Evolutionary conservation across 1,284 basidiomycete species (phyloP).

Genomic region (Cutaneotrichosporon dermatis): DNA sequence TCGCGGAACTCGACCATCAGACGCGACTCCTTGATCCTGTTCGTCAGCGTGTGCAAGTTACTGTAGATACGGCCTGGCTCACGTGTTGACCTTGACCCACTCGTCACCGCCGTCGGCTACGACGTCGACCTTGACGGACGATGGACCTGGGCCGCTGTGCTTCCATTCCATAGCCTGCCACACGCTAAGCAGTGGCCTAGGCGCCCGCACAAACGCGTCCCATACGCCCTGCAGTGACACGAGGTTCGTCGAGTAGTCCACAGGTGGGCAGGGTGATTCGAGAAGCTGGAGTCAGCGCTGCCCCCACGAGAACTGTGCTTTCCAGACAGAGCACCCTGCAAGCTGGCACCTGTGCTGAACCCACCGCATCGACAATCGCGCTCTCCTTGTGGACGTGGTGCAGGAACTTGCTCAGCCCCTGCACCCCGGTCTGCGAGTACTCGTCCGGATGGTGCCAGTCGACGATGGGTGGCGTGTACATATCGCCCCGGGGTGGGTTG

Average conservation of each 20-base stretch:
- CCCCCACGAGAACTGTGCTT: too few relatives aligned
- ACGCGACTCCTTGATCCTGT: slow-evolving; percentile 68
- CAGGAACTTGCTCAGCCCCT: slow-evolving; percentile 36
- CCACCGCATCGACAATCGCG: slow-evolving; percentile 31
- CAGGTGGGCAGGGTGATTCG: slow-evolving; percentile 19
- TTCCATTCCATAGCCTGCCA: slow-evolving; percentile 30
- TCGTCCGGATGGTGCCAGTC: slow-evolving; percentile 41
- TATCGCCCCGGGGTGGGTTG: slow-evolving; percentile 9
- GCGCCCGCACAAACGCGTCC: slow-evolving; percentile 33
- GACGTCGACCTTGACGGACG: slow-evolving; percentile 58
- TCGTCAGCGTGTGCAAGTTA: not conserved
- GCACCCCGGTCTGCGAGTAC: slow-evolving; percentile 25
- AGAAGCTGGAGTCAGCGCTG: not conserved
- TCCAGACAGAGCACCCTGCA: too few relatives aligned
- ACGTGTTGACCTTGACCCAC: slow-evolving; percentile 86
- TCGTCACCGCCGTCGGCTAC: slow-evolving; percentile 63
- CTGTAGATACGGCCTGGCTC: slow-evolving; percentile 30
- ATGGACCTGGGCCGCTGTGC: slow-evolving; percentile 1
- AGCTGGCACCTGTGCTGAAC: not conserved
- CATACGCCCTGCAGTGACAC: slow-evolving; percentile 39
- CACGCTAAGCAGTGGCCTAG: slow-evolving; percentile 30
- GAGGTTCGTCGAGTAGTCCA: slow-evolving; percentile 36
- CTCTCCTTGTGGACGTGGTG: slow-evolving; percentile 29
- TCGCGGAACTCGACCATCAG: slow-evolving; percentile 75
- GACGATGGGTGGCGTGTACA: slow-evolving; percentile 35